Percentiles rank a stretch among this genome's conserved stretches.
These are phyloP conservation scores for Arthrobotrys pseudoclavata DNA, from an alignment of 2,329 filamentous ascomycete species.

Conservation along the genomic window DNA sequence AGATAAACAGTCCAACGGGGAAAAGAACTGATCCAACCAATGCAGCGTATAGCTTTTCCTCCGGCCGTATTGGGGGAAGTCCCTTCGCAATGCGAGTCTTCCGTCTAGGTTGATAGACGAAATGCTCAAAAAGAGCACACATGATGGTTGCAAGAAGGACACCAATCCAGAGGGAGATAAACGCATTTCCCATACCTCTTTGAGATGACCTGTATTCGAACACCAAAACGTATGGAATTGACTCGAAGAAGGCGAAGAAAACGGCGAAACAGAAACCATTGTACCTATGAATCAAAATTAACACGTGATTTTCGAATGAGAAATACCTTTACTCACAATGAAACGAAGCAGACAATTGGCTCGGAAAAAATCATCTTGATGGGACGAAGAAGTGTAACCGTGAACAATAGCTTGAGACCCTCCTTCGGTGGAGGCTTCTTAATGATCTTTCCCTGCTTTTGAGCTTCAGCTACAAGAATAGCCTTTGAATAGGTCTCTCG, in stretches of 20 bases:
- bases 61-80: constrained; percentile 66
- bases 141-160: constrained; percentile 61
- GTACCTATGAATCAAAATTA: constrained; percentile 71
- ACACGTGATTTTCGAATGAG: background rate
- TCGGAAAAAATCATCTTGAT: constrained; percentile 80
- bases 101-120: constrained; percentile 46
- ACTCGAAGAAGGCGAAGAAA: constrained; percentile 78
- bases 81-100: background rate
- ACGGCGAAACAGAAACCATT: constrained; percentile 78
- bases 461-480: constrained; percentile 68
- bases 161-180: constrained; percentile 61
- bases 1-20: constrained; percentile 72
- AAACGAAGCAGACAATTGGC: constrained; percentile 77
- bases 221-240: constrained; percentile 61
- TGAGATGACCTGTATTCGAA: constrained; percentile 59
- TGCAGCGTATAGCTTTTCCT: constrained; percentile 73
- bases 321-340: constrained; percentile 33
- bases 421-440: constrained; percentile 65
- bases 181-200: constrained; percentile 61
- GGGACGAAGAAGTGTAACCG: constrained; percentile 78
- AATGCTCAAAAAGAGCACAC: constrained; percentile 47
- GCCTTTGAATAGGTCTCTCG: constrained; percentile 75
- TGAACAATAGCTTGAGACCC: constrained; percentile 72
- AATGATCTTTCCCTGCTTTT: constrained; percentile 22
- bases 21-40: constrained; percentile 73